These are phyloP conservation scores for Ilyonectria robusta DNA, from an alignment of 2,329 filamentous ascomycete genomes.

Conservation along the genomic window DNA sequence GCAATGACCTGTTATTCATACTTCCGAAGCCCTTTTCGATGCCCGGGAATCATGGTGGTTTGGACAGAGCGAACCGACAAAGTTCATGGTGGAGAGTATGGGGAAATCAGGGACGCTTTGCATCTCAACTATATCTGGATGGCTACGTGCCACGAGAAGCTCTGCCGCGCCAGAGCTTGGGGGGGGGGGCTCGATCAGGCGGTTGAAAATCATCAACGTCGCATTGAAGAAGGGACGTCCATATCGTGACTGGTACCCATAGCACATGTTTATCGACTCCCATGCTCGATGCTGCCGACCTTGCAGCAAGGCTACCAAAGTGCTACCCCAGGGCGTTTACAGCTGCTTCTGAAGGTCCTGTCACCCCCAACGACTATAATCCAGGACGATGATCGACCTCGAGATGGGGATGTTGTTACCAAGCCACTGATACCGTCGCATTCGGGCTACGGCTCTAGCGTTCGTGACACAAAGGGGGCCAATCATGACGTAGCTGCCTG, in stretches of 20 bases:
- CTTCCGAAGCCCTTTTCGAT: not conserved
- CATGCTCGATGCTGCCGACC: not conserved
- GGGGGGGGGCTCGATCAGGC: not conserved
- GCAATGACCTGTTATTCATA: not conserved
- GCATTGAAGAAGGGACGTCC: not conserved
- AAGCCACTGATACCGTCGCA: not conserved
- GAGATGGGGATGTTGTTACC: not conserved
- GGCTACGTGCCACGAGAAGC: not conserved
- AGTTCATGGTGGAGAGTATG: not conserved
- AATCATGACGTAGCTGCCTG: not conserved
- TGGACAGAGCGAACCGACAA: not conserved
- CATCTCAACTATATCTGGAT: not conserved
- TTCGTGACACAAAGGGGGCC: not conserved
- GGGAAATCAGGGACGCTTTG: not conserved
- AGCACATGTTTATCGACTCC: conserved; percentile 15
- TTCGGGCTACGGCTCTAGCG: not conserved
- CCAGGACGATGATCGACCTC: not conserved
- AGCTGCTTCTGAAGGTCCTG: not conserved
- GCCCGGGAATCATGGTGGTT: not conserved
- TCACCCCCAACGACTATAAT: not conserved
- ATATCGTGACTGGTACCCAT: not conserved
- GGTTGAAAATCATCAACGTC: not conserved
- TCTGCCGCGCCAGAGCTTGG: not conserved
- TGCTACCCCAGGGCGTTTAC: not conserved
- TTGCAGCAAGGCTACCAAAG: not conserved